Conservation (phyloP, 2,329 filamentous ascomycete genomes). For the Knufia petricola region DNA sequence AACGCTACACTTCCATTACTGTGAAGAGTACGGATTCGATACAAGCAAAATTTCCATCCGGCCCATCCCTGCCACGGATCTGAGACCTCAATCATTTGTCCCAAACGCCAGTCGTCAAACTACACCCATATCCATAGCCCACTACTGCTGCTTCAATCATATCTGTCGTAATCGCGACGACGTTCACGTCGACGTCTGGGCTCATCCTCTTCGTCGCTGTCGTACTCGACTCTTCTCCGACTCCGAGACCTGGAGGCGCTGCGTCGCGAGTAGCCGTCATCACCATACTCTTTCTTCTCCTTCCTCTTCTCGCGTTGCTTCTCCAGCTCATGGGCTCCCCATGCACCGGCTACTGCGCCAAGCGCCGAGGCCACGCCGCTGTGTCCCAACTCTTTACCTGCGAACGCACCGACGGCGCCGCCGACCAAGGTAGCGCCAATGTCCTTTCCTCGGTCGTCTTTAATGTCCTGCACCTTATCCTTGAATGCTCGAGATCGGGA, state of each 20-base stretch:
- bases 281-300: constrained; percentile 10
- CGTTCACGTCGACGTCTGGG: constrained; percentile 2
- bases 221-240: constrained; percentile 10
- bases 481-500: constrained; percentile 12
- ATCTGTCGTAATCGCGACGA: constrained; percentile 1
- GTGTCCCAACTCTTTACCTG: constrained; percentile 20
- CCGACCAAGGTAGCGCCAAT: constrained; percentile 31
- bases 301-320: constrained; percentile 18
- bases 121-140: too few relatives aligned
- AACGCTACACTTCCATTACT: too few relatives aligned
- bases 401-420: constrained; percentile 28
- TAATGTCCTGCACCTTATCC: constrained; percentile 10
- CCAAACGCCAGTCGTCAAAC: too few relatives aligned
- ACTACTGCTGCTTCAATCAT: not conserved
- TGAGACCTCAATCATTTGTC: not conserved
- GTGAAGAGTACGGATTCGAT: too few relatives aligned
- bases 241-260: not conserved
- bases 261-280: not conserved
- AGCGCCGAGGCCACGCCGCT: constrained; percentile 14
- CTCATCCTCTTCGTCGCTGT: constrained; percentile 11
- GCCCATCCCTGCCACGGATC: not conserved
- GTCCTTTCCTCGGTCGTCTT: constrained; percentile 26
- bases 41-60: too few relatives aligned
- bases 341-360: constrained; percentile 16
- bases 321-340: constrained; percentile 20